Conservation (phyloP, 2,329 filamentous ascomycete species). For the Grosmannia clavigera region DNA sequence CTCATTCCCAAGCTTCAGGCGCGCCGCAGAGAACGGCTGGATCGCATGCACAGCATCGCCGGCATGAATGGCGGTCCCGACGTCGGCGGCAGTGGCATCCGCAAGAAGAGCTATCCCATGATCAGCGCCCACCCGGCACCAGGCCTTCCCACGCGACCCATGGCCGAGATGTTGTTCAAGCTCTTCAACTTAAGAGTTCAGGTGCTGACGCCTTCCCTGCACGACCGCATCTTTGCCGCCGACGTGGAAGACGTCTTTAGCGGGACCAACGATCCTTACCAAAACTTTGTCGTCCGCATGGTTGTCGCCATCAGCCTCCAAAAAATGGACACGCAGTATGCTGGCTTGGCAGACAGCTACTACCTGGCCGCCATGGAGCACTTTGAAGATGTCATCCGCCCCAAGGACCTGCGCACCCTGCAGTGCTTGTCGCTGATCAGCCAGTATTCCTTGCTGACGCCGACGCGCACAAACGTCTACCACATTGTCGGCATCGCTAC, state of each 20-base stretch:
- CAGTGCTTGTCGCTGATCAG: constrained; percentile 82
- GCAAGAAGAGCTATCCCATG: constrained; percentile 81
- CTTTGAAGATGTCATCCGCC: constrained; percentile 69
- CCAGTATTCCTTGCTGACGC: constrained; percentile 85
- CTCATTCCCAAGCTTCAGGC: constrained; percentile 65
- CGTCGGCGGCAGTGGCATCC: constrained; percentile 37
- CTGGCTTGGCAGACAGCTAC: constrained; percentile 89
- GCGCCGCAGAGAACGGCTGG: constrained; percentile 40
- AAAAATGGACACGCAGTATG: constrained; percentile 78
- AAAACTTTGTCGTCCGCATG: constrained; percentile 81
- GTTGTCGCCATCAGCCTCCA: constrained; percentile 92
- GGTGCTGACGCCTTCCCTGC: constrained; percentile 74
- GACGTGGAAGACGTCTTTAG: constrained; percentile 74
- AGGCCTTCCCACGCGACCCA: constrained; percentile 57
- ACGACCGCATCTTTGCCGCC: constrained; percentile 65
- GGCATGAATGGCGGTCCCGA: constrained; percentile 34
- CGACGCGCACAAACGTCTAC: constrained; percentile 83
- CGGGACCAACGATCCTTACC: constrained; percentile 63
- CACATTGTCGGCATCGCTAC: constrained; percentile 84
- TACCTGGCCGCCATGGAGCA: constrained; percentile 80
- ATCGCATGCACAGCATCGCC: constrained; percentile 53
- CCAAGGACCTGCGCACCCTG: constrained; percentile 83
- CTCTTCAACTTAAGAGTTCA: constrained; percentile 88
- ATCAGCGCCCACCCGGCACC: constrained; percentile 74
- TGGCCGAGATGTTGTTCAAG: constrained; percentile 69